A percentile compares a stretch with the other conserved stretches of the same genome.
phyloP scores from a whole-genome alignment of 2,329 filamentous ascomycete genomes.

The Paecilomyces formosus region DNA sequence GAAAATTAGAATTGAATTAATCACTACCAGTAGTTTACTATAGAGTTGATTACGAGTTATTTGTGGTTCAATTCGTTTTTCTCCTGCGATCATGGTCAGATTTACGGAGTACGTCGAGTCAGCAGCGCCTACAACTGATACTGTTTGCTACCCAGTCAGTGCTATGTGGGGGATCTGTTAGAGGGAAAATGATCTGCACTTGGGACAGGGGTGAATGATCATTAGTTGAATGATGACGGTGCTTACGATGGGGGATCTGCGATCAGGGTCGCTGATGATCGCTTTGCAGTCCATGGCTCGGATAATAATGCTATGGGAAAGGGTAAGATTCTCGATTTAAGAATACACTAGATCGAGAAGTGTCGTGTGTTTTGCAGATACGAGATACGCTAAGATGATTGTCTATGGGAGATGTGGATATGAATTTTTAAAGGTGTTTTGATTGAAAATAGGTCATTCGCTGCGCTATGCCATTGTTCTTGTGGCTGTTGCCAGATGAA shows the following conservation, averaged over 20 bases:
- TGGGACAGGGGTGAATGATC: not conserved
- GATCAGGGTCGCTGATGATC: not conserved
- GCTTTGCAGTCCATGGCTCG: not conserved
- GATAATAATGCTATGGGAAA: not conserved
- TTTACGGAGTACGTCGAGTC: too few species aligned
- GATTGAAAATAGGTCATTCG: not conserved
- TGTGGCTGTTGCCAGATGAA: not conserved
- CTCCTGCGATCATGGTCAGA: too few species aligned
- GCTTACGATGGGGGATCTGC: not conserved
- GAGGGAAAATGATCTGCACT: not conserved
- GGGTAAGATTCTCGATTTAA: not conserved
- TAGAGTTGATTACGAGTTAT: too few species aligned
- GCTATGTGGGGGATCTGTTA: not conserved
- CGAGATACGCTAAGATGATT: not conserved
- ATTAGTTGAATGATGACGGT: not conserved
- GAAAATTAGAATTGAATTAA: too few species aligned
- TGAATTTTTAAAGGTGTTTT: not conserved
- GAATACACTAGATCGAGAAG: not conserved
- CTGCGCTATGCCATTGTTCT: not conserved
- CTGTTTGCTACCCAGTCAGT: too few species aligned
- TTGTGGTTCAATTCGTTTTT: too few species aligned
- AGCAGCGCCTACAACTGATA: too few species aligned
- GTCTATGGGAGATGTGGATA: not conserved
- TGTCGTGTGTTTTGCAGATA: not conserved
- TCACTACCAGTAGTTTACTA: too few species aligned